Evolutionary conservation across 768 basidiomycete genomes (phyloP).

Genomic region (Dacryopinax spathularia): DNA sequence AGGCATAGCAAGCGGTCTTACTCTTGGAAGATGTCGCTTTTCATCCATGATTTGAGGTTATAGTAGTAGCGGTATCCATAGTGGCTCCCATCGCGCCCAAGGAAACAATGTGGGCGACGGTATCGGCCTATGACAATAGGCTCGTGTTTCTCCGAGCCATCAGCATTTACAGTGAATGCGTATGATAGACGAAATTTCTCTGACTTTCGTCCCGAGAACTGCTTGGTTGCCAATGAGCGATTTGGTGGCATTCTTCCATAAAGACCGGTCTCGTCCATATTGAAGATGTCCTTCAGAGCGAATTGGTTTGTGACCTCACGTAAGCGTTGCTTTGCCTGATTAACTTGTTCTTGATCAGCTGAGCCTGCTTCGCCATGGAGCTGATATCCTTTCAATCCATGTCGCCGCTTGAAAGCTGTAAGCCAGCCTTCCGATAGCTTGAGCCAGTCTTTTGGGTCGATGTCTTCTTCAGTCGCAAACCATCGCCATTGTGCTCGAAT

Average conservation of each 20-base stretch:
- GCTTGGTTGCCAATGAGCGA: background rate
- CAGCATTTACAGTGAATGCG: slow-evolving; percentile 15
- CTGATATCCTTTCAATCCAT: background rate
- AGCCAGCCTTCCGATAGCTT: slow-evolving; percentile 26
- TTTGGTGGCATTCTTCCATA: too few relatives aligned
- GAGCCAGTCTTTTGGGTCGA: slow-evolving; percentile 25
- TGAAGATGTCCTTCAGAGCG: too few relatives aligned
- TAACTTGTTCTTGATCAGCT: slow-evolving; percentile 16
- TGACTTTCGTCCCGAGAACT: background rate
- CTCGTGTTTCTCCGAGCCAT: slow-evolving; percentile 23
- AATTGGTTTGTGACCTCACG: too few relatives aligned
- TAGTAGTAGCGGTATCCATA: slow-evolving; percentile 24
- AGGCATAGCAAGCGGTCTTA: slow-evolving; percentile 12
- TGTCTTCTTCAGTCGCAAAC: slow-evolving; percentile 24
- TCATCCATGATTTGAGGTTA: slow-evolving; percentile 31
- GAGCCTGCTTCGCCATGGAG: slow-evolving; percentile 23
- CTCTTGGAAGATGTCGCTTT: slow-evolving; percentile 23
- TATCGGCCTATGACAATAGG: slow-evolving; percentile 27
- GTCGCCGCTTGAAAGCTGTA: background rate
- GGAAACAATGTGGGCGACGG: too few relatives aligned
- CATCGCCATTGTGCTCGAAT: slow-evolving; percentile 24
- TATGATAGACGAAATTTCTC: background rate
- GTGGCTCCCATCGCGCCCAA: slow-evolving; percentile 12
- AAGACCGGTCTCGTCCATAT: too few relatives aligned
- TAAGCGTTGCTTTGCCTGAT: slow-evolving; percentile 12